Evolutionary conservation across 257 asterid genomes (phyloP), one percentile per base, ranked within the genome.

Genomic region (Fraxinus anomala): DNA sequence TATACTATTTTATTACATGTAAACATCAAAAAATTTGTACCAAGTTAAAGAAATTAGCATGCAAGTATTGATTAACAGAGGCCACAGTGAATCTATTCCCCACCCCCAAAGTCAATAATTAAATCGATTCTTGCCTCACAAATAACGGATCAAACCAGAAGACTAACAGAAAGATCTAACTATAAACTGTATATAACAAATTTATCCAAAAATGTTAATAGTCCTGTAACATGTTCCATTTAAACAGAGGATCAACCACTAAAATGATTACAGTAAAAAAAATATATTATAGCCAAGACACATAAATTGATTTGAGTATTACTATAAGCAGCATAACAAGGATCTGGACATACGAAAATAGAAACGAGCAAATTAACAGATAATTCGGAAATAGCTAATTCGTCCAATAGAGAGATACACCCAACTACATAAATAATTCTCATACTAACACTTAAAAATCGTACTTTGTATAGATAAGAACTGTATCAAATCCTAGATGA

Each of bases 71-170:
- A 63, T 63, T 11, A 63, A 61, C 33, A 9, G 19, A 63, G 69
- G 16, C 16, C 69, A 63, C 16, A 24, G 26, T 4, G 28, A 16
- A 63, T 63, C 69, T 1, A 63, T 34, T 23, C 6, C 36, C 61
- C 5, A 3, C 34, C 34, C 17, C 34, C 33, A 1, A 63, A 10
- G 34, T 10, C 33, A 26, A 9, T 63, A 8, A 59, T 26, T 2
- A 24, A 17, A 12, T 8, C 69, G 13, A 26, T 24, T 63, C 8
- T 63, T 63, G n/a, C 4, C 36, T 26, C 34, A 8, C 3, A 26
- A 63, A 63, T 63, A 3, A 63, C 12, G 36, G 69, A 63, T 63
- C 69, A 63, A 63, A 24, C 69, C 17, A 63, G 36, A 63, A 63
- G 36, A 63, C 17, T 0, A 12, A 10, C 6, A 26, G 69, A 26